phyloP scores from a whole-genome alignment of 1,284 basidiomycete genomes.

The Gomphus bonarii region DNA sequence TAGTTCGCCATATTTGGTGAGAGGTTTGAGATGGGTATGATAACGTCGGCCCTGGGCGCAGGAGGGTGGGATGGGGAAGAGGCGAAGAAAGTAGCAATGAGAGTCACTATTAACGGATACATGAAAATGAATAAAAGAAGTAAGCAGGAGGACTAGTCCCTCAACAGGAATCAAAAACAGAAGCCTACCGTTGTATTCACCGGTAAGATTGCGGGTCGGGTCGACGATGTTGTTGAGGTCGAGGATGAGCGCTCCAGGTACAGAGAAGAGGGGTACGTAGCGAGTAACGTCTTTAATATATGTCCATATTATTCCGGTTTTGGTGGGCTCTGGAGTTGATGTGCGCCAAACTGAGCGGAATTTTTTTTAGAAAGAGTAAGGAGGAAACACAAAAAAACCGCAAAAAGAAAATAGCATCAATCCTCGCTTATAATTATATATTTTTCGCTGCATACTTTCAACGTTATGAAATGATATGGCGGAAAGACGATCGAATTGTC shows the following conservation, averaged over 20 bases:
- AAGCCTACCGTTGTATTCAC: conserved; percentile 54
- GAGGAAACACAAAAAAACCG: too few relatives aligned
- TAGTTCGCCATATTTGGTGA: conserved; percentile 43
- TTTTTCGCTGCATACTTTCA: conserved; percentile 39
- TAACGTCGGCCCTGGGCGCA: conserved; percentile 48
- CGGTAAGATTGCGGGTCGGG: conserved; percentile 36
- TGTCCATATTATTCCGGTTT: conserved; percentile 68
- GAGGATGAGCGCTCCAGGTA: conserved; percentile 56
- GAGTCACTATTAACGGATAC: conserved; percentile 34
- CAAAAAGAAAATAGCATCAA: too few relatives aligned
- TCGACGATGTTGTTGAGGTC: conserved; percentile 63
- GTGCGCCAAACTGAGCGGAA: conserved; percentile 70
- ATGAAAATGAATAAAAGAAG: neutral
- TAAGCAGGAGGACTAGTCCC: neutral
- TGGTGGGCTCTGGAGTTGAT: conserved; percentile 66
- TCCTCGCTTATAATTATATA: neutral
- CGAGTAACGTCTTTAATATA: conserved; percentile 67
- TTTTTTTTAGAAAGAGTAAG: too few relatives aligned
- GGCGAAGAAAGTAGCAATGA: conserved; percentile 61
- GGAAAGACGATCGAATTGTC: conserved; percentile 65
- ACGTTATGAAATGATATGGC: conserved; percentile 67
- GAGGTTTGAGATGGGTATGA: conserved; percentile 59
- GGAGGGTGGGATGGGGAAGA: conserved; percentile 44
- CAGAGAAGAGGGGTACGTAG: conserved; percentile 57
- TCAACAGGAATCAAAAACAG: too few relatives aligned